phyloP scores from a whole-genome alignment of 2,329 filamentous ascomycete genomes.

The Penicillium sp. region DNA sequence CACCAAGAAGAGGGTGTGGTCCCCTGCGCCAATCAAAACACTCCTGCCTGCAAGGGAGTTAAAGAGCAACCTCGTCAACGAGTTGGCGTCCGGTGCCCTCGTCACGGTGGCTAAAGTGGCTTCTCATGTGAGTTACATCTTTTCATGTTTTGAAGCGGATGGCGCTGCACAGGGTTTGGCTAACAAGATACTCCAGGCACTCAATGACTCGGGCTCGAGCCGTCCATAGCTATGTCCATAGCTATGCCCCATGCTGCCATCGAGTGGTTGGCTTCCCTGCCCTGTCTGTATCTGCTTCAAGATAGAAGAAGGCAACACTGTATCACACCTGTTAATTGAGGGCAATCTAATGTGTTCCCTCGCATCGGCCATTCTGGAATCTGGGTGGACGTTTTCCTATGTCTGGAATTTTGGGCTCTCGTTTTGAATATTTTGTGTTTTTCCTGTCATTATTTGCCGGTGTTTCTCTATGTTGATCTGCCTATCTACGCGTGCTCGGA shows the following conservation, averaged over 20 bases:
- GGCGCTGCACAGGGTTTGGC: conserved; percentile 8
- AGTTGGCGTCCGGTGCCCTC: conserved; percentile 35
- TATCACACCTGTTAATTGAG: conserved; percentile 2
- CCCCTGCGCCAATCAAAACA: conserved; percentile 35
- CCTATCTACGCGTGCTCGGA: not conserved
- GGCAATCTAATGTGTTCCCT: not conserved
- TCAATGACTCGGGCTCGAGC: not conserved
- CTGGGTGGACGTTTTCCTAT: not conserved
- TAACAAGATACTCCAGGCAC: conserved; percentile 4
- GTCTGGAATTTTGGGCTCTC: not conserved
- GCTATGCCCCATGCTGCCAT: not conserved
- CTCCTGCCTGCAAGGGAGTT: conserved; percentile 30
- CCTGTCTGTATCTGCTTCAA: not conserved
- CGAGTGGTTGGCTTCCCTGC: not conserved
- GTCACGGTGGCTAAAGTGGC: conserved; percentile 18
- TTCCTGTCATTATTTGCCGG: not conserved
- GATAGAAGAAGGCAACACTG: not conserved
- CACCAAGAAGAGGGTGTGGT: conserved; percentile 35
- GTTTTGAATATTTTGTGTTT: not conserved
- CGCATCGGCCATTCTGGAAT: not conserved
- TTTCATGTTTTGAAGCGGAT: not conserved
- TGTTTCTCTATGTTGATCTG: not conserved
- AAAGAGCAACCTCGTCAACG: conserved; percentile 33
- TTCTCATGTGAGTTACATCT: not conserved
- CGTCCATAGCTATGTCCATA: not conserved